These are phyloP conservation scores for Hippophae tibetana DNA, from an alignment of 306 rosid species.

Conservation along the genomic window DNA sequence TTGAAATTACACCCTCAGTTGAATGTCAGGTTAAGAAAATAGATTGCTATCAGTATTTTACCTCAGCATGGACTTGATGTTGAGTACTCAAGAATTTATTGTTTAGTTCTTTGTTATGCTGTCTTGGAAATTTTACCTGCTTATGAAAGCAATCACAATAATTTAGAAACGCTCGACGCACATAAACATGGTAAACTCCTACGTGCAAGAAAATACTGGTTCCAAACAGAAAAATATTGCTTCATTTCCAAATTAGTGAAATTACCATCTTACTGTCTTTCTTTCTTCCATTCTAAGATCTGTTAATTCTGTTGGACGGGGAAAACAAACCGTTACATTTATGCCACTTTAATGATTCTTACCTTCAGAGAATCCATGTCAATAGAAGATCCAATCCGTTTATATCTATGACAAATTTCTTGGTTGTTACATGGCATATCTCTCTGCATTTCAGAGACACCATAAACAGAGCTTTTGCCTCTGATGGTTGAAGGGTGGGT, in stretches of 20 bases:
- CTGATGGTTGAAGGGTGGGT: constrained; percentile 26
- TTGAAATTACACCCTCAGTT: neutral
- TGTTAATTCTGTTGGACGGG: neutral
- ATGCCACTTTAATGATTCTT: neutral
- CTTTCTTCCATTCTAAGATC: no score
- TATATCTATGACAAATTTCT: constrained; percentile 28
- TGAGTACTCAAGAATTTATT: constrained; percentile 22
- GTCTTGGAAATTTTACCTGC: constrained; percentile 23
- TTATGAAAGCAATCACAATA: constrained; percentile 12
- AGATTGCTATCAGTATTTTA: constrained; percentile 4
- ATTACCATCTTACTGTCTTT: no score
- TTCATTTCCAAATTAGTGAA: neutral
- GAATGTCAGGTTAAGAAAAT: constrained; percentile 8
- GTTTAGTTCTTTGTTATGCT: constrained; percentile 26
- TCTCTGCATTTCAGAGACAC: constrained; percentile 25
- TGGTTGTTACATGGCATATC: constrained; percentile 26
- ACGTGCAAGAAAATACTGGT: neutral
- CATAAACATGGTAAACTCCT: neutral
- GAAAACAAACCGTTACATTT: neutral
- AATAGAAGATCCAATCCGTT: constrained; percentile 28
- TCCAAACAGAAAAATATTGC: neutral
- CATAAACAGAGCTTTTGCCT: constrained; percentile 19
- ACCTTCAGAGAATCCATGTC: constrained; percentile 45
- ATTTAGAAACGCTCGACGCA: neutral
- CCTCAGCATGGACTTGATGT: constrained; percentile 28